Percentiles rank a stretch among this genome's conserved stretches.
Conservation (phyloP, 2,329 filamentous ascomycete genomes). For the Sarocladium brachiariae region DNA sequence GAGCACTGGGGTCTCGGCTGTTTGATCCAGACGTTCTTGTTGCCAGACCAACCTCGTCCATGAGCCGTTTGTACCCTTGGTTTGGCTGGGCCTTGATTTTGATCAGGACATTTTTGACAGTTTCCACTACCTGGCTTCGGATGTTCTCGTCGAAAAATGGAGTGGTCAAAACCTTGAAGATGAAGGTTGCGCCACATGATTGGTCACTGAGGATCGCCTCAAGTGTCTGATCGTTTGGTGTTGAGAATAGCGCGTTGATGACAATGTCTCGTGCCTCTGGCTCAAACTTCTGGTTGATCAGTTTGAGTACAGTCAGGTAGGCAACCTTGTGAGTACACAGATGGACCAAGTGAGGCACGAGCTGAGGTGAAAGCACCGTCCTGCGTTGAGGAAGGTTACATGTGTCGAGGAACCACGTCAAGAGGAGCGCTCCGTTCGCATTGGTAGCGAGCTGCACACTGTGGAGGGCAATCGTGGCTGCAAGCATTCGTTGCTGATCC, state of each 20-base stretch:
- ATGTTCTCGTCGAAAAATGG: constrained; percentile 95
- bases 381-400: constrained; percentile 91
- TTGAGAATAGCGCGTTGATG: constrained; percentile 87
- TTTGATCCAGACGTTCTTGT: constrained; percentile 43
- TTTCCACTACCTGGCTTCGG: constrained; percentile 81
- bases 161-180: constrained; percentile 97
- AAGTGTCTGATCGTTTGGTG: constrained; percentile 74
- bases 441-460: constrained; percentile 95
- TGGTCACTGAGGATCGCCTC: constrained; percentile 90
- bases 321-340: constrained; percentile 98
- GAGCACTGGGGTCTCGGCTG: constrained; percentile 34
- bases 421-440: constrained; percentile 83
- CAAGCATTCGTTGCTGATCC: constrained; percentile 91
- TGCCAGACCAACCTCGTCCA: constrained; percentile 95
- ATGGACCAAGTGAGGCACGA: constrained; percentile 89
- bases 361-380: constrained; percentile 82
- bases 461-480: constrained; percentile 90
- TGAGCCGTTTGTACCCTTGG: constrained; percentile 95
- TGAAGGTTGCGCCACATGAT: constrained; percentile 85
- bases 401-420: constrained; percentile 98
- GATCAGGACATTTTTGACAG: constrained; percentile 80
- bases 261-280: constrained; percentile 86
- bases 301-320: constrained; percentile 92
- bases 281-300: constrained; percentile 96
- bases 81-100: constrained; percentile 88